Percentiles rank a stretch among this genome's conserved stretches.
Conservation (phyloP, 202 grass and related monocot genomes). For the Saccharum hybrid region DNA sequence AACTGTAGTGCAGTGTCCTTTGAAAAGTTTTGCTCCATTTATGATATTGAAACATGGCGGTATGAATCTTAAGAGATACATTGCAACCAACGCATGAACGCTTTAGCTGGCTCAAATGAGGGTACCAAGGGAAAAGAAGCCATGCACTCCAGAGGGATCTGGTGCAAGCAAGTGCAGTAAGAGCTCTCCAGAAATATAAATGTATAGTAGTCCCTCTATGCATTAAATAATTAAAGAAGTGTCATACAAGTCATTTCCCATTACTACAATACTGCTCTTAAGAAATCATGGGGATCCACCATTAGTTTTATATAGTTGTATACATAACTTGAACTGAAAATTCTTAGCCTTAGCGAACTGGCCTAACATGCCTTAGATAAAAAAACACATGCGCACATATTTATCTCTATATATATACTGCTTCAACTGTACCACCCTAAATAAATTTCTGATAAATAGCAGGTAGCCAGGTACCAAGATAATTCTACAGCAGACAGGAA, state of each 20-base stretch:
- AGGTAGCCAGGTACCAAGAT: background rate
- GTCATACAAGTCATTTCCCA: background rate
- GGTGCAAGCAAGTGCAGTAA: background rate
- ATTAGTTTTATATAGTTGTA: conserved; percentile 2
- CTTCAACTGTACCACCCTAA: background rate
- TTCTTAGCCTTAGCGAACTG: background rate
- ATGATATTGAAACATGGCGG: background rate
- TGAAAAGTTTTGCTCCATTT: background rate
- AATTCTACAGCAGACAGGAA: background rate
- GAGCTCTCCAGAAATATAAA: background rate
- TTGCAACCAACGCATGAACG: background rate
- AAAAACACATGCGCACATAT: background rate
- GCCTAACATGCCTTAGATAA: background rate
- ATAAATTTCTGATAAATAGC: background rate
- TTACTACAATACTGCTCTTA: background rate
- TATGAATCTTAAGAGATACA: background rate
- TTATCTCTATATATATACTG: background rate
- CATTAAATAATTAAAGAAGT: background rate
- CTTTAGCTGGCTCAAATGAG: background rate
- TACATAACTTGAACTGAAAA: background rate
- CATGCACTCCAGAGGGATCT: background rate
- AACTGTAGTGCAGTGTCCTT: background rate
- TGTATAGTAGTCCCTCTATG: background rate
- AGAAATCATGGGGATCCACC: background rate
- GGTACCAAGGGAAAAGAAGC: background rate